phyloP scores from a whole-genome alignment of 306 rosid species.

The Pterocarpus santalinus region DNA sequence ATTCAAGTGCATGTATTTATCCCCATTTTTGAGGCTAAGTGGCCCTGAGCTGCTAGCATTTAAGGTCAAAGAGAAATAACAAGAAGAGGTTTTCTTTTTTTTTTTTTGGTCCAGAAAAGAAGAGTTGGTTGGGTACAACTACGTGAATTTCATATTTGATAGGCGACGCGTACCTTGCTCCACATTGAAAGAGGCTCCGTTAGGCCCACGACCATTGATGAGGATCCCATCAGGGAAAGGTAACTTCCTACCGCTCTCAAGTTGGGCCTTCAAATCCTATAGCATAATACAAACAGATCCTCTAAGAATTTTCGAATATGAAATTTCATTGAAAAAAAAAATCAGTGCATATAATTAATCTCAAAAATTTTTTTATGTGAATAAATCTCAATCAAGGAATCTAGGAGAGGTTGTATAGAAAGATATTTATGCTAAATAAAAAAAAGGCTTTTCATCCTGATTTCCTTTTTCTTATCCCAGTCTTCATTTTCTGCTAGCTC shows the following conservation, averaged over 20 bases:
- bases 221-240: constrained; percentile 90
- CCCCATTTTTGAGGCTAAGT: not conserved
- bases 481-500: not conserved
- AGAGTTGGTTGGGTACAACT: too few species aligned
- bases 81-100: too few species aligned
- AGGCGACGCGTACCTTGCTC: constrained; percentile 74
- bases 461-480: not conserved
- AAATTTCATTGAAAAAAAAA: not conserved
- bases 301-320: not conserved
- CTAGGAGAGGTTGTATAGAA: not conserved
- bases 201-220: constrained; percentile 92
- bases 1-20: too few species aligned
- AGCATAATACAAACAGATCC: not conserved
- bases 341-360: not conserved
- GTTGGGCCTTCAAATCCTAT: constrained; percentile 67
- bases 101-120: too few species aligned
- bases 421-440: too few species aligned
- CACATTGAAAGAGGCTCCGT: constrained; percentile 74
- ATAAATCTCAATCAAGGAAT: not conserved
- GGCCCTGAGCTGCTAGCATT: not conserved
- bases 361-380: not conserved
- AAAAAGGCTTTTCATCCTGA: not conserved
- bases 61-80: not conserved
- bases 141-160: not conserved
- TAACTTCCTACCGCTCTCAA: constrained; percentile 79